These are phyloP conservation scores for Aegilops speltoides DNA, from an alignment of 176 grass and related monocot genomes.

Conservation along the genomic window DNA sequence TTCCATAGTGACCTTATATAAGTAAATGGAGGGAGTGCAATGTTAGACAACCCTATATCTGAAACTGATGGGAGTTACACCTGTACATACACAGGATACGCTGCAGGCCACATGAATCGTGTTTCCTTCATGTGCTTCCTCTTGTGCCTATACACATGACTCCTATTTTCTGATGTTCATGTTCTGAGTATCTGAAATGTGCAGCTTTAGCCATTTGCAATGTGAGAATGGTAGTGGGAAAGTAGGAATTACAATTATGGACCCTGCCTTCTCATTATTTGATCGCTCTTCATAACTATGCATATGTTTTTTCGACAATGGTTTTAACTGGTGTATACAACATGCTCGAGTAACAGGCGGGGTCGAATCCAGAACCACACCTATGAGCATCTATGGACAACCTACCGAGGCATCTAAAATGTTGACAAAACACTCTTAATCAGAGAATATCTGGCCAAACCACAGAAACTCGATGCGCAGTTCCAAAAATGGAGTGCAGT, in stretches of 20 bases:
- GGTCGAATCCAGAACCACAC: background rate
- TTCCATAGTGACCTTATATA: too few species aligned
- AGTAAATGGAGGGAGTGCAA: too few species aligned
- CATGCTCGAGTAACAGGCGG: background rate
- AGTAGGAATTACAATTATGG: background rate
- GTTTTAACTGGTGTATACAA: too few species aligned
- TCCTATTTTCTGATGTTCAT: background rate
- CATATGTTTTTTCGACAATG: too few species aligned
- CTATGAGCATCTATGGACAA: background rate
- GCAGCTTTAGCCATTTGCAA: background rate
- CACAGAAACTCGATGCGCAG: background rate
- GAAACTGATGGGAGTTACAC: background rate
- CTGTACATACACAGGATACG: background rate
- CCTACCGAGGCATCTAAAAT: background rate
- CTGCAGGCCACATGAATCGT: background rate
- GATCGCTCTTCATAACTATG: background rate
- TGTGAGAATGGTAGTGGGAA: background rate
- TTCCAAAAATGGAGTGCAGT: background rate
- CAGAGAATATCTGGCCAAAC: background rate
- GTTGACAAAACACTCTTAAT: background rate
- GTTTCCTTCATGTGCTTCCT: background rate
- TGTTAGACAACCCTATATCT: background rate
- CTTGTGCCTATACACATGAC: background rate
- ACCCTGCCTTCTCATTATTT: background rate
- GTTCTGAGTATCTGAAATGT: background rate